Evolutionary conservation across 2,329 filamentous ascomycete species (phyloP).

Genomic region (Apiospora kogelbergensis): DNA sequence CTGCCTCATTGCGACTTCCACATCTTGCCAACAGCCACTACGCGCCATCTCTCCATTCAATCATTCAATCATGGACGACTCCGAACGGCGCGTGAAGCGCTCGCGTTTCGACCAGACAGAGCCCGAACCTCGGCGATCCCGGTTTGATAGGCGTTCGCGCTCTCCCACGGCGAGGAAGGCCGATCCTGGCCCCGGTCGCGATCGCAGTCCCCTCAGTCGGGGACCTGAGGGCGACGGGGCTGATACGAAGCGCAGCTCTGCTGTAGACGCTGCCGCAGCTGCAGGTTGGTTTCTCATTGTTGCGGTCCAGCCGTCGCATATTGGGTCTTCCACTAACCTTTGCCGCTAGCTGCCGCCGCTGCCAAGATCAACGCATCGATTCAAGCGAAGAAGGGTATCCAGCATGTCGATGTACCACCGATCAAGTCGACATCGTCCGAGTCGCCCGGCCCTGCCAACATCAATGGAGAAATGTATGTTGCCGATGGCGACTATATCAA

Average conservation of each 20-base stretch:
- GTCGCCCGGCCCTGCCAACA: conserved; percentile 50
- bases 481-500: conserved; percentile 98
- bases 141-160: conserved; percentile 90
- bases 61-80: conserved; percentile 65
- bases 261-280: conserved; percentile 71
- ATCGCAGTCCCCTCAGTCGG: conserved; percentile 72
- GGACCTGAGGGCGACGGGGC: conserved; percentile 37
- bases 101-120: conserved; percentile 95
- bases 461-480: conserved; percentile 89
- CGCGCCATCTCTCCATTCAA: background rate
- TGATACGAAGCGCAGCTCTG: conserved; percentile 43
- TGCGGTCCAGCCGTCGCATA: background rate
- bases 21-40: background rate
- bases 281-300: conserved; percentile 57
- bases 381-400: conserved; percentile 83
- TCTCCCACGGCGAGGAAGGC: conserved; percentile 70
- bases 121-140: conserved; percentile 73
- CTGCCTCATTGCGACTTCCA: background rate
- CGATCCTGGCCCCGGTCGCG: conserved; percentile 62
- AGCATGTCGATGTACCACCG: conserved; percentile 86
- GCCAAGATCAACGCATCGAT: conserved; percentile 83
- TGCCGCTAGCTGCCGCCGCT: conserved; percentile 73
- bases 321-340: conserved; percentile 16
- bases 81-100: conserved; percentile 75
- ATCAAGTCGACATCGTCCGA: conserved; percentile 61